Evolutionary conservation across 768 basidiomycete species (phyloP).

Genomic region (Cubamyces sp.): DNA sequence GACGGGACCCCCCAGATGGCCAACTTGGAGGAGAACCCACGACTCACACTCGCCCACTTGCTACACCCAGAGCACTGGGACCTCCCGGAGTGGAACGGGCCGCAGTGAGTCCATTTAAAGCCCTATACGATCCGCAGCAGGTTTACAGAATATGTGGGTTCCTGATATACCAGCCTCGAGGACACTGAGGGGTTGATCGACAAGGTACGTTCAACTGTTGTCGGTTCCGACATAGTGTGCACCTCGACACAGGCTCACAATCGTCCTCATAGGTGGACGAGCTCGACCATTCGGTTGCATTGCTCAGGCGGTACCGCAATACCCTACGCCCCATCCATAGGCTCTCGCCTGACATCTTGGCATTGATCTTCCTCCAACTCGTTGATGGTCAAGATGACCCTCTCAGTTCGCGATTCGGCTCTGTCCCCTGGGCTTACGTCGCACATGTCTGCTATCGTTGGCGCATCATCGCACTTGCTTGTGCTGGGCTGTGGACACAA

Average conservation of each 20-base stretch:
- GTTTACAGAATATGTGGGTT: conserved; percentile 1
- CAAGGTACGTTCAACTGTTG: conserved; percentile 17
- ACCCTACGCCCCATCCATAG: conserved; percentile 32
- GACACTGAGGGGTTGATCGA: conserved; percentile 15
- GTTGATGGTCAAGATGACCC: conserved; percentile 24
- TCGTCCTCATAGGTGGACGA: conserved; percentile 22
- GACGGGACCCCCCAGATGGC: background rate
- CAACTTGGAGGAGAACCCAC: background rate
- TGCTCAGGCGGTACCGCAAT: conserved; percentile 35
- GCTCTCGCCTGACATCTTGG: conserved; percentile 32
- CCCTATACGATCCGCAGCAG: background rate
- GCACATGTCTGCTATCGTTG: conserved; percentile 34
- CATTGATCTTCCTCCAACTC: conserved; percentile 30
- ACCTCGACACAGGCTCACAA: background rate
- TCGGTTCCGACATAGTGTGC: background rate
- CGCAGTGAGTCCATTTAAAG: conserved; percentile 20
- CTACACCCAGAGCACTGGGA: conserved; percentile 31
- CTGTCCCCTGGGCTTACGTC: conserved; percentile 28
- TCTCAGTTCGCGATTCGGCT: conserved; percentile 26
- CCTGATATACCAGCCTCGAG: background rate
- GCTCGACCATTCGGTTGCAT: conserved; percentile 31
- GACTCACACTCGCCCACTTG: conserved; percentile 27
- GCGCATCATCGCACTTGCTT: conserved; percentile 29
- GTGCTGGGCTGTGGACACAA: conserved; percentile 32
- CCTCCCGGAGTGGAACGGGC: conserved; percentile 31